Base-by-base conservation (phyloP, 805 yeast species). In the Barnettozyma sucrosica region DNA sequence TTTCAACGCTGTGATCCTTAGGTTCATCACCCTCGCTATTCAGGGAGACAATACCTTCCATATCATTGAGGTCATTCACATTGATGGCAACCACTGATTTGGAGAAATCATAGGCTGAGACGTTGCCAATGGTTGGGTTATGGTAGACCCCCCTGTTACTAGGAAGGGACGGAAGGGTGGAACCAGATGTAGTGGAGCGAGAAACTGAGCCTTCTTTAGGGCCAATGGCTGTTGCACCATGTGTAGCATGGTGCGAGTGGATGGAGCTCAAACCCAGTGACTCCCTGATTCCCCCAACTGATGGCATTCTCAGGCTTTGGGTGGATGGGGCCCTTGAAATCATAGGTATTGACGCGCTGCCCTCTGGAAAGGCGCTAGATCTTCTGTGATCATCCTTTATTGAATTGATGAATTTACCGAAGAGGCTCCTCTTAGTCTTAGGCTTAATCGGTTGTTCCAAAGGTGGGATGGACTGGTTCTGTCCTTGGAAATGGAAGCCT, bases 381-480 rank as follows among this genome's bases (percentile, higher is more conserved):
- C 34, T 36, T 46, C 30, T 36, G 47, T 45, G 55, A n/a, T 57
- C 63, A 5, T 58, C 62, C 30, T 59, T 51, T 10, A 55, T 56
- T 3, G 64, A 55, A 18, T 49, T 52, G 36, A 60, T 60, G 43
- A 62, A 59, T 45, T 60, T 61, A 2, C 64, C 65, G 41, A 60
- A 58, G 8, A 58, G 45, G 14, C 58, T 49, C 36, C 44, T 57
- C 44, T 55, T 60, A 2, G 51, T 46, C 40, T 51, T 65, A 0
- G 79, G 79, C 51, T 74, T 75, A 25, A 76, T 70, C 1, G 80
- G 80, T n/a, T 70, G 75, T 20, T 63, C 53, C 40, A 74, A 65
- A 3, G 80, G 80, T 1, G 80, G 79, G 3, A 69, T 58, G 16
- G 68, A 67, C 18, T 53, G 46, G 20, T 54, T 53, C 28, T 41